These are phyloP conservation scores for Aureobasidium lini DNA, from an alignment of 2,329 filamentous ascomycete genomes.

Conservation along the genomic window DNA sequence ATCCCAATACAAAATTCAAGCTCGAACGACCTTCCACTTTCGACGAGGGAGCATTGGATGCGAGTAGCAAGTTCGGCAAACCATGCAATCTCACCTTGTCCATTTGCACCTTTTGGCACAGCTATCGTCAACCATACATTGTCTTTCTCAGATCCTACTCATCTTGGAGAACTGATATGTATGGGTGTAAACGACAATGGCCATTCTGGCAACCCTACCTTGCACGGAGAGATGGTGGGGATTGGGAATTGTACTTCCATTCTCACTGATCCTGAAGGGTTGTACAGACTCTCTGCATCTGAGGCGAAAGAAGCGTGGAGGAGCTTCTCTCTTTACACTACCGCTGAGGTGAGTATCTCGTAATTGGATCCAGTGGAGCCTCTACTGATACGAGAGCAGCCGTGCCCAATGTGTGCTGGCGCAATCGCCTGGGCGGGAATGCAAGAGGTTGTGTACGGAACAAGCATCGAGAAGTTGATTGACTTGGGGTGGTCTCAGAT, in stretches of 20 bases:
- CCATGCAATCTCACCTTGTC: conserved; percentile 41
- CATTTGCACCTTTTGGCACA: conserved; percentile 47
- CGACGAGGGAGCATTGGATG: conserved; percentile 46
- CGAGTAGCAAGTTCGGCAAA: conserved; percentile 40
- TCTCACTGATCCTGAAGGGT: conserved; percentile 39
- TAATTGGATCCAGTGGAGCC: neutral
- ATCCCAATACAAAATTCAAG: neutral
- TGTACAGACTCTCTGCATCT: conserved; percentile 35
- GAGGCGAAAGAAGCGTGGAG: conserved; percentile 41
- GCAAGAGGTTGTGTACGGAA: conserved; percentile 49
- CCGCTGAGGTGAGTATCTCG: conserved; percentile 30
- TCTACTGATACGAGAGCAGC: conserved; percentile 25
- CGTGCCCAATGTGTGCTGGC: conserved; percentile 52
- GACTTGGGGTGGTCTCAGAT: conserved; percentile 47
- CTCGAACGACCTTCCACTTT: neutral
- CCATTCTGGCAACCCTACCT: conserved; percentile 42
- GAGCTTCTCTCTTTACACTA: conserved; percentile 48
- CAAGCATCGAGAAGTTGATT: conserved; percentile 41
- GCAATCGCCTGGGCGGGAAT: conserved; percentile 51
- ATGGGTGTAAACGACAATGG: conserved; percentile 42
- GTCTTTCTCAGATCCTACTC: conserved; percentile 19
- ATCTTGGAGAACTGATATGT: conserved; percentile 42
- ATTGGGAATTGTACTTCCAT: conserved; percentile 48
- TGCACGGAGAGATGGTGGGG: conserved; percentile 51
- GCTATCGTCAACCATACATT: conserved; percentile 50